Evolutionary conservation across 768 basidiomycete genomes (phyloP), one percentile per base, ranked within the genome.

Genomic region (Scleroderma bovista): DNA sequence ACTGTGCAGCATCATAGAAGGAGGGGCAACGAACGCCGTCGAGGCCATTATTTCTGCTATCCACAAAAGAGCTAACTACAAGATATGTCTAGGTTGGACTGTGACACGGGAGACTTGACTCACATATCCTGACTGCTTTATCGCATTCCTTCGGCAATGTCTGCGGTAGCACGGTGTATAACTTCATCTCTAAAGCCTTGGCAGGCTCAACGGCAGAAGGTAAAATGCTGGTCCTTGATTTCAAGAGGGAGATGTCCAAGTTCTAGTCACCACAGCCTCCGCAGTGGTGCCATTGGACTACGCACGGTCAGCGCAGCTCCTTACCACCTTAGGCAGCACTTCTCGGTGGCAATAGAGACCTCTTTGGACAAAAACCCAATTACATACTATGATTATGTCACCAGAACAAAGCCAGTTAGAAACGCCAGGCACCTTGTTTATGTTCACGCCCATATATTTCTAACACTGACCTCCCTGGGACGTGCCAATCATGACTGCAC

Each of bases 91-190:
- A 58, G 47, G 17, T 38, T 26, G 48, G 19, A 4, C 3, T 31
- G 12, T 33, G 19, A 7, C 24, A 32, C 17, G 17, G 46, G 37
- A 31, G 36, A 48, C 8, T 16, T 36, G 46, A 59, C 85, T 47
- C 54, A 89, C 91, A 84, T 51, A 93, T 96, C 61, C 84, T 90
- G 9, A 88, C 81, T 22, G 92, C 92, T 66, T 95, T 96, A 43
- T 72, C 67, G 60, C 90, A 92, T 70, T 96, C 93, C 49, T 88
- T 93, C 12, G 81, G 80, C 33, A 95, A 72, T 3, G 64, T 51
- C 52, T 82, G 75, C 23, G 77, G 77, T 43, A 79, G 60, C 20
- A 77, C 76, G 1, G 73, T 74, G 48, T 70, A 75, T 29, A 79
- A 57, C 54, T 80, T 79, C 75, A 78, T 78, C 5, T 29, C 53